Evolutionary conservation across 1,284 basidiomycete genomes (phyloP).

Genomic region (Trichosporon inkin): DNA sequence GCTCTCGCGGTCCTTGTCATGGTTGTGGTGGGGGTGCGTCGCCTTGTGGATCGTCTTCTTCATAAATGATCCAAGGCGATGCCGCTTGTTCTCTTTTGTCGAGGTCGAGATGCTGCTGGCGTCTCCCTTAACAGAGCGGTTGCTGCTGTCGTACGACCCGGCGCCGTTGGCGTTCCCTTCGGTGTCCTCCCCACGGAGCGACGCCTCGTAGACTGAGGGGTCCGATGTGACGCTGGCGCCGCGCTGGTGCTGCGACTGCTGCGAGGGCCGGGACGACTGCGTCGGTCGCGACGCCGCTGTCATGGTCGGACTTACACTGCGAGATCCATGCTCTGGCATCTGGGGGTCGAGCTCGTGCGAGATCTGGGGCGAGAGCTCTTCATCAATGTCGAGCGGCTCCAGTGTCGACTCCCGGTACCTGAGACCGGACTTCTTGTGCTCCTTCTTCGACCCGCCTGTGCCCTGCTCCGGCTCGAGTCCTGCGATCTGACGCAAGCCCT

Average conservation of each 20-base stretch:
- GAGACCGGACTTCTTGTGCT: slow-evolving; percentile 15
- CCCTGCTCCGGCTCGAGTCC: slow-evolving; percentile 16
- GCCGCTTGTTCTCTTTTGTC: neutral
- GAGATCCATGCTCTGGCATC: slow-evolving; percentile 2
- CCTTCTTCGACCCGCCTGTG: neutral
- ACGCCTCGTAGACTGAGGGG: neutral
- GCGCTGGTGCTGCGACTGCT: neutral
- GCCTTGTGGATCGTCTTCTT: neutral
- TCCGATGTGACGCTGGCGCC: neutral
- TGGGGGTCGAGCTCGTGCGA: slow-evolving; percentile 2
- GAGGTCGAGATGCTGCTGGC: neutral
- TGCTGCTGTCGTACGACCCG: neutral
- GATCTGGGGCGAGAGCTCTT: slow-evolving; percentile 3
- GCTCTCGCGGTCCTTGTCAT: neutral
- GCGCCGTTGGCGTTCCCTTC: neutral
- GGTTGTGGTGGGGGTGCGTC: neutral
- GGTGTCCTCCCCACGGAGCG: neutral
- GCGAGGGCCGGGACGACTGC: too few species aligned
- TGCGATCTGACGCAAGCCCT: slow-evolving; percentile 32
- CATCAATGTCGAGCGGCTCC: slow-evolving; percentile 17
- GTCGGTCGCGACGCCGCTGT: neutral
- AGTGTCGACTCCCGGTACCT: slow-evolving; percentile 17
- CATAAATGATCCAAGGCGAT: neutral
- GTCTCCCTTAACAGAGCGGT: neutral
- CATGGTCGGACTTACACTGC: neutral